Conservation (phyloP, 768 basidiomycete genomes). For the Cantharellus anzutake region DNA sequence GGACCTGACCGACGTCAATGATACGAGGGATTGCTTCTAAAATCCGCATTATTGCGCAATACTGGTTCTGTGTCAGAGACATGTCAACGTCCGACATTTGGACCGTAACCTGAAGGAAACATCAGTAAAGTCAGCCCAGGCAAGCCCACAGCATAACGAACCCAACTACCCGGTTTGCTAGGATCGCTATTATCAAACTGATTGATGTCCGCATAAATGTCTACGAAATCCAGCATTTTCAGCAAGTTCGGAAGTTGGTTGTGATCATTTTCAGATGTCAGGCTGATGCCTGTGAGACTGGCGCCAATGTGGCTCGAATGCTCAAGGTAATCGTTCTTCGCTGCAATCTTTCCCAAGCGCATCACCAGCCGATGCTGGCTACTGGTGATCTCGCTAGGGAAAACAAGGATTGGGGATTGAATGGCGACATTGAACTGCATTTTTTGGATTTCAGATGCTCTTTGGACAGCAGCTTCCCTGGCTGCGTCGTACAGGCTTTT, state of each 20-base stretch:
- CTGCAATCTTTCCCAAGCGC: slow-evolving; percentile 75
- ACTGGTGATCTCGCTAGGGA: slow-evolving; percentile 47
- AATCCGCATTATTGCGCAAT: slow-evolving; percentile 45
- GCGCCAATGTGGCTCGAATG: slow-evolving; percentile 44
- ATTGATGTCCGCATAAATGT: slow-evolving; percentile 45
- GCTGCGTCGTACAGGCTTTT: slow-evolving; percentile 92
- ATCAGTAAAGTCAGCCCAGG: slow-evolving; percentile 1
- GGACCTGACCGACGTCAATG: slow-evolving; percentile 22
- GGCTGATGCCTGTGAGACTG: slow-evolving; percentile 63
- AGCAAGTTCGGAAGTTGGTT: slow-evolving; percentile 32
- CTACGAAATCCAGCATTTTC: slow-evolving; percentile 85
- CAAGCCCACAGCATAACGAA: neutral
- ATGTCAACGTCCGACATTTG: slow-evolving; percentile 71
- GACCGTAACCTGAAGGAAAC: slow-evolving; percentile 34
- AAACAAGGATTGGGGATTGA: slow-evolving; percentile 79
- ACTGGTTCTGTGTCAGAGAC: slow-evolving; percentile 70
- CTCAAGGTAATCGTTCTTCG: slow-evolving; percentile 52
- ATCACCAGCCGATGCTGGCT: slow-evolving; percentile 56
- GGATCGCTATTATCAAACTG: slow-evolving; percentile 42
- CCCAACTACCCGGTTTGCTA: slow-evolving; percentile 36
- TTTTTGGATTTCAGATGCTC: slow-evolving; percentile 78
- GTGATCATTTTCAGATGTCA: slow-evolving; percentile 47
- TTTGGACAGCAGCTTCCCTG: slow-evolving; percentile 78
- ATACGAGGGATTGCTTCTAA: slow-evolving; percentile 50
- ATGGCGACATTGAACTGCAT: slow-evolving; percentile 87